Evolutionary conservation across 805 yeast genomes (phyloP).

Genomic region (Starmerella gropengiesseri): DNA sequence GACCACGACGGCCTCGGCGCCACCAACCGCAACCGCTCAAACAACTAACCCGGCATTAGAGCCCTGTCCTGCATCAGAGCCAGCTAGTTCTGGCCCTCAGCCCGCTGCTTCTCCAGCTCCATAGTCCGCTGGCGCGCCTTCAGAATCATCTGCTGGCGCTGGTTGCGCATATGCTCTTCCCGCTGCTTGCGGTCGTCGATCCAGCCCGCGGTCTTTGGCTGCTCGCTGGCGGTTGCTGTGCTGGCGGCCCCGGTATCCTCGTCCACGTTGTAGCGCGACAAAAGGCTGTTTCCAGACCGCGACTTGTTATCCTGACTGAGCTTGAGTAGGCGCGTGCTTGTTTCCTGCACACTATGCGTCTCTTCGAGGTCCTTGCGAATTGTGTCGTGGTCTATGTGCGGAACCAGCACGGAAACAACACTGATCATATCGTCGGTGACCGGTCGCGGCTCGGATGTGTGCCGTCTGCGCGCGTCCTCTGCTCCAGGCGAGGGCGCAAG

Average conservation of each 20-base stretch:
- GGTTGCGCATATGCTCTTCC: conserved; percentile 36
- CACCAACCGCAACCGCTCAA: too few species aligned
- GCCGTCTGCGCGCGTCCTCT: not conserved
- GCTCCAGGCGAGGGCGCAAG: conserved; percentile 10
- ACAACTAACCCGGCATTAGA: not conserved
- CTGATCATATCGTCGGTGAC: conserved; percentile 55
- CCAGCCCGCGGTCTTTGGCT: conserved; percentile 30
- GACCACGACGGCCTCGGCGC: too few species aligned
- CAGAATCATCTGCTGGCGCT: conserved; percentile 47
- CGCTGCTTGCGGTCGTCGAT: conserved; percentile 36
- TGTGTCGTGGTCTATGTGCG: conserved; percentile 55
- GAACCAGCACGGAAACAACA: conserved; percentile 74
- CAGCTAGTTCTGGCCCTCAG: not conserved
- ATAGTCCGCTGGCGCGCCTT: conserved; percentile 41
- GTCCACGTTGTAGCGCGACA: conserved; percentile 32
- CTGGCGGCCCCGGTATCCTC: conserved; percentile 16
- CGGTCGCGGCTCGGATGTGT: conserved; percentile 19
- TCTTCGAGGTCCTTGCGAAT: conserved; percentile 62
- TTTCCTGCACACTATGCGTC: conserved; percentile 59
- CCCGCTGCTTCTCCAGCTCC: conserved; percentile 13
- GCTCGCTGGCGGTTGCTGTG: not conserved
- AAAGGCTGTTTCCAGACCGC: conserved; percentile 13
- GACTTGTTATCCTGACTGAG: conserved; percentile 29
- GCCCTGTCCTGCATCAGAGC: not conserved
- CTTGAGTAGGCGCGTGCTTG: conserved; percentile 60